Conservation (phyloP, 805 yeast genomes). For the Candida germanica region DNA sequence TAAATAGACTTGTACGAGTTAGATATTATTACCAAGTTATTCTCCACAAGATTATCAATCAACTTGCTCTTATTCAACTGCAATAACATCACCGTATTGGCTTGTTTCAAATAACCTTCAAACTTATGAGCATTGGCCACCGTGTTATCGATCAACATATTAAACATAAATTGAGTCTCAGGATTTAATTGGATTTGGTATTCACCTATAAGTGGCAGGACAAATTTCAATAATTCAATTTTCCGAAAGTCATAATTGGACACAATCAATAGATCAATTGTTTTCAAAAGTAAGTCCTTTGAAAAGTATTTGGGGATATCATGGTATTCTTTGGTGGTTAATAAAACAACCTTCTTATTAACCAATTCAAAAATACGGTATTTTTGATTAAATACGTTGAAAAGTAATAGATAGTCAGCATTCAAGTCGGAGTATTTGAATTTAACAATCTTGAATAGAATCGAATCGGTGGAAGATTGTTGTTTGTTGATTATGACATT, state of each 20-base stretch:
- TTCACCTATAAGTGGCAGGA: constrained; percentile 3
- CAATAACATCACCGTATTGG: constrained; percentile 5
- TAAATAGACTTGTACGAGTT: constrained; percentile 27
- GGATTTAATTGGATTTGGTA: constrained; percentile 1
- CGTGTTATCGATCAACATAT: constrained; percentile 9
- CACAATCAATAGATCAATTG: constrained; percentile 28
- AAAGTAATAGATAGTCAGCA: constrained; percentile 30
- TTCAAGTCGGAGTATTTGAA: constrained; percentile 31
- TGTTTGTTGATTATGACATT: neutral
- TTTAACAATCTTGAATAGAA: constrained; percentile 11
- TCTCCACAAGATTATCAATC: constrained; percentile 25
- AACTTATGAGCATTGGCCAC: constrained; percentile 17
- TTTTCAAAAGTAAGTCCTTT: constrained; percentile 21
- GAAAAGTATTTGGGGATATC: constrained; percentile 5
- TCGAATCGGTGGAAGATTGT: neutral
- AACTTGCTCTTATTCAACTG: constrained; percentile 14
- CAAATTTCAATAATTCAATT: constrained; percentile 19
- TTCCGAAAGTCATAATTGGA: constrained; percentile 35
- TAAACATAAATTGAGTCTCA: constrained; percentile 6
- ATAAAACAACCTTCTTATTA: constrained; percentile 28
- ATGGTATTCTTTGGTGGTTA: constrained; percentile 13
- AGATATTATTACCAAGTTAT: constrained; percentile 29
- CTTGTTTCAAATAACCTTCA: constrained; percentile 10
- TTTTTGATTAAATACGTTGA: constrained; percentile 9
- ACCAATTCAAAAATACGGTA: constrained; percentile 24